These are phyloP conservation scores for Leccinum obscurum DNA, from an alignment of 768 basidiomycete genomes.

Conservation along the genomic window DNA sequence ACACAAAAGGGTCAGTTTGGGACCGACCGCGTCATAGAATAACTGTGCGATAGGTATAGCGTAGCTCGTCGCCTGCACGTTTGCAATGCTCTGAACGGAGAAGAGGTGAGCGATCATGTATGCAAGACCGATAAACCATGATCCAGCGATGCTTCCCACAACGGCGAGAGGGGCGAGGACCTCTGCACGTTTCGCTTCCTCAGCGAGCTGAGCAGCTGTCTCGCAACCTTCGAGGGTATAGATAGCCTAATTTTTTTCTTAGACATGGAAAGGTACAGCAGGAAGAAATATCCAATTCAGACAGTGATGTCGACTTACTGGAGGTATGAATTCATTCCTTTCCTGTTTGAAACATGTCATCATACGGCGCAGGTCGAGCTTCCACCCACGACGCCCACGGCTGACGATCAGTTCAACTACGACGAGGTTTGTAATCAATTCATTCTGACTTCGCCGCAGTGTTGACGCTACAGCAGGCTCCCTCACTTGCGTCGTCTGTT, in stretches of 20 bases:
- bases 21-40: slow-evolving; percentile 54
- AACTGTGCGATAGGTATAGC: slow-evolving; percentile 66
- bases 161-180: slow-evolving; percentile 56
- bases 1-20: slow-evolving; percentile 48
- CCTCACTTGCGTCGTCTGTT: too few relatives aligned
- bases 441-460: too few relatives aligned
- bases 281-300: too few relatives aligned
- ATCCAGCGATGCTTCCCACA: slow-evolving; percentile 55
- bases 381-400: too few relatives aligned
- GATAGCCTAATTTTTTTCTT: slow-evolving; percentile 40
- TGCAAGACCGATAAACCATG: slow-evolving; percentile 54
- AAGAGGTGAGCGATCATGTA: slow-evolving; percentile 63
- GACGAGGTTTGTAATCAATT: too few relatives aligned
- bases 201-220: slow-evolving; percentile 63
- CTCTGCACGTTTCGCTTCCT: slow-evolving; percentile 56
- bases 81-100: slow-evolving; percentile 52
- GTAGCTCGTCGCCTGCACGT: slow-evolving; percentile 48
- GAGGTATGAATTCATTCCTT: too few relatives aligned
- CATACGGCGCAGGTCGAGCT: too few relatives aligned
- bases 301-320: too few relatives aligned
- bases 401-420: too few relatives aligned
- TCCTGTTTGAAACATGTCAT: too few relatives aligned
- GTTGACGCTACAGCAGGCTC: too few relatives aligned
- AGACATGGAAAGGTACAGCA: background rate
- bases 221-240: slow-evolving; percentile 64